These are phyloP conservation scores for Pythium periplocum DNA, from an alignment of 352 stramenopile species.

Conservation along the genomic window DNA sequence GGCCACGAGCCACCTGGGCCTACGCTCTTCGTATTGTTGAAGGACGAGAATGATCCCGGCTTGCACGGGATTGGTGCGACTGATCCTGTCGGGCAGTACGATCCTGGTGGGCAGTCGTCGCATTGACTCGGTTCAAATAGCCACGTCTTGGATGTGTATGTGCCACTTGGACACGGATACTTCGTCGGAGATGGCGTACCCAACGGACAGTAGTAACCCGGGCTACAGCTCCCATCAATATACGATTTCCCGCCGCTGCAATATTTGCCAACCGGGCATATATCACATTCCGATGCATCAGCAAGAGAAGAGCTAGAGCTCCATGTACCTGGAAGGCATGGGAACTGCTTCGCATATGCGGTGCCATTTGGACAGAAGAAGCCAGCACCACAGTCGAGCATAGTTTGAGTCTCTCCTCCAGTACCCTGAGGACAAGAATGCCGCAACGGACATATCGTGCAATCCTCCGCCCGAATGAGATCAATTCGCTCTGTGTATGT, in stretches of 20 bases:
- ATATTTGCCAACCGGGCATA: conserved; percentile 82
- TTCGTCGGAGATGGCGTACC: conserved; percentile 53
- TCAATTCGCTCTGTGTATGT: conserved; percentile 64
- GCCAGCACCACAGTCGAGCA: conserved; percentile 61
- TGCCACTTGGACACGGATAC: conserved; percentile 83
- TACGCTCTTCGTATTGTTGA: conserved; percentile 68
- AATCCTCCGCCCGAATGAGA: conserved; percentile 68
- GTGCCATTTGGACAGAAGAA: conserved; percentile 85
- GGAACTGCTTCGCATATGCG: conserved; percentile 55
- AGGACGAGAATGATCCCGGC: conserved; percentile 60
- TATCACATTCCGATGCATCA: conserved; percentile 57
- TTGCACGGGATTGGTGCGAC: conserved; percentile 62
- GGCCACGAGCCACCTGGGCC: conserved; percentile 52
- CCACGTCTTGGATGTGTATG: conserved; percentile 68
- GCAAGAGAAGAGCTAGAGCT: conserved; percentile 68
- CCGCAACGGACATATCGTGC: conserved; percentile 67
- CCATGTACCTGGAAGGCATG: conserved; percentile 86
- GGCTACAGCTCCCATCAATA: conserved; percentile 62
- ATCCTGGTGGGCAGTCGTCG: conserved; percentile 70
- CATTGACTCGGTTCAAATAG: conserved; percentile 74
- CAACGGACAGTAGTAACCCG: conserved; percentile 88
- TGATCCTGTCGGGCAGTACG: conserved; percentile 67
- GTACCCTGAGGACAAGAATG: conserved; percentile 73
- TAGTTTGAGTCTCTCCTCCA: conserved; percentile 57
- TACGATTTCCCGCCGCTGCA: conserved; percentile 76